Evolutionary conservation across 331 rosid species (phyloP).

Genomic region (Rhamnella rubrinervis): DNA sequence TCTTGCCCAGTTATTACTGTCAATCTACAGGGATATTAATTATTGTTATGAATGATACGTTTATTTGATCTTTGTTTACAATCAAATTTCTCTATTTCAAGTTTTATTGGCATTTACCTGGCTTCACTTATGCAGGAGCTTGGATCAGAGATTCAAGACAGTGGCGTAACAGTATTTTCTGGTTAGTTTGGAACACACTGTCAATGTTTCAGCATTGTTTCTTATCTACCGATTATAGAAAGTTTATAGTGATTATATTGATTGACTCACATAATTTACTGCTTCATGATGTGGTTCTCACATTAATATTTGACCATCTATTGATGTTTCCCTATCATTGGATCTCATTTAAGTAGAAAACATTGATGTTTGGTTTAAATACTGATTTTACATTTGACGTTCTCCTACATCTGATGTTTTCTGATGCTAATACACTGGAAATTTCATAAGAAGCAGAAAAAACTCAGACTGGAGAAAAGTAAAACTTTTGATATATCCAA

Average conservation of each 20-base stretch:
- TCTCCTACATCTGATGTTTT: background rate
- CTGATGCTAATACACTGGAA: constrained; percentile 5
- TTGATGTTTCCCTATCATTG: constrained; percentile 8
- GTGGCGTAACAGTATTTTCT: constrained; percentile 94
- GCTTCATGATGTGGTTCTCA: background rate
- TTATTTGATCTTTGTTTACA: constrained; percentile 2
- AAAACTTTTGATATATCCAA: no score
- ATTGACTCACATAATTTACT: background rate
- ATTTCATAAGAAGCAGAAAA: no score
- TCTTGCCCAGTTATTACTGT: constrained; percentile 1
- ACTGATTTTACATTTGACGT: constrained; percentile 11
- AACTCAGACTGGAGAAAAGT: no score
- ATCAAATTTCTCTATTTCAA: constrained; percentile 22
- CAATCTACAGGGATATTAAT: constrained; percentile 4
- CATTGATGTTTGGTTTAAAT: constrained; percentile 13
- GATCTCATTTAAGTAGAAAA: background rate
- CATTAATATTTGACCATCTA: background rate
- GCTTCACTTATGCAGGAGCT: constrained; percentile 58
- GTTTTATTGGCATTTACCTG: constrained; percentile 15
- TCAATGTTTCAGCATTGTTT: background rate
- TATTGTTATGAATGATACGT: constrained; percentile 14
- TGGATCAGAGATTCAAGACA: constrained; percentile 95
- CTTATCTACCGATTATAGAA: background rate
- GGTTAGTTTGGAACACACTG: constrained; percentile 44
- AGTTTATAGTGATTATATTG: background rate